Evolutionary conservation across 257 asterid genomes (phyloP).

Genomic region (Jacaranda mimosifolia): DNA sequence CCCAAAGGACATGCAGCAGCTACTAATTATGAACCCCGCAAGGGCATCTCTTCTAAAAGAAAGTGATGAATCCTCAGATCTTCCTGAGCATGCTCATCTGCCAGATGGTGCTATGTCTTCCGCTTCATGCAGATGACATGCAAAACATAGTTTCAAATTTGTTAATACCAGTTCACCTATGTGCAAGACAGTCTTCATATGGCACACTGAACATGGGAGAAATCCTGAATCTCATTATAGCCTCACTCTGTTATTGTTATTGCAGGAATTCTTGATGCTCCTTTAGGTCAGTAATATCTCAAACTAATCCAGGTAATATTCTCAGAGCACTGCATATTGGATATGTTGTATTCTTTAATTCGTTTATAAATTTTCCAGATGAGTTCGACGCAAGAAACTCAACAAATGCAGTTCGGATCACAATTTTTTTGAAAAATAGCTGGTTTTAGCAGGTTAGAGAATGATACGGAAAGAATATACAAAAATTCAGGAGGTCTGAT

Average conservation of each 20-base stretch:
- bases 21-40: conserved; percentile 81
- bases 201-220: conserved; percentile 21
- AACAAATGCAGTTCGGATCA: conserved; percentile 34
- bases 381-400: conserved; percentile 36
- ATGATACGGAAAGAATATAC: conserved; percentile 39
- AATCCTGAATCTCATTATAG: conserved; percentile 23
- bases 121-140: conserved; percentile 50
- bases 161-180: conserved; percentile 21
- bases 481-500: conserved; percentile 28
- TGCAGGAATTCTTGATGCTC: conserved; percentile 38
- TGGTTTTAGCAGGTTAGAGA: conserved; percentile 39
- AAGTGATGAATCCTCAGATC: conserved; percentile 37
- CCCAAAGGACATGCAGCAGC: conserved; percentile 86
- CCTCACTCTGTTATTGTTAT: conserved; percentile 33
- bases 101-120: conserved; percentile 38
- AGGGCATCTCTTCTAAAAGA: conserved; percentile 70
- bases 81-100: conserved; percentile 35
- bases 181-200: conserved; percentile 26
- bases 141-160: conserved; percentile 28
- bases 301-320: conserved; percentile 29
- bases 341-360: conserved; percentile 6
- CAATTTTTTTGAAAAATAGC: conserved; percentile 13
- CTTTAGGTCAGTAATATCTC: conserved; percentile 51
- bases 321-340: conserved; percentile 28
- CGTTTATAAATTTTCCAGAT: conserved; percentile 31